Base-by-base conservation (phyloP, 169 alveolate genomes). In the Plasmodium yoelii region DNA sequence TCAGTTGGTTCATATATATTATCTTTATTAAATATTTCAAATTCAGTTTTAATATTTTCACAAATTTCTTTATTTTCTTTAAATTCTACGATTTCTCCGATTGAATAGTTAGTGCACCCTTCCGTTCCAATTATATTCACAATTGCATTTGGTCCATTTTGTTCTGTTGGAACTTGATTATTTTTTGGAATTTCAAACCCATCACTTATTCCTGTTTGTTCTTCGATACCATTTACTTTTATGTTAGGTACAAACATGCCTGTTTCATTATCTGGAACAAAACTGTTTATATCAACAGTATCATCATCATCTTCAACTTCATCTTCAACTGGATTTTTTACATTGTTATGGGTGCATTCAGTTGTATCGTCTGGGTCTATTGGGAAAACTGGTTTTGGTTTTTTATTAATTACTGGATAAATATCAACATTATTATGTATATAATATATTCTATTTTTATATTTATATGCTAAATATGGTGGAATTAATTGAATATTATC, bases 401-500 rank as follows among this genome's bases (percentile, higher is more conserved):
- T 63, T n/a, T 9, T 26, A 39, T 77, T 68, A 2, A 15, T 51
- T 34, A 39, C 18, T 15, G 63, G 67, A 4, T 70, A 19, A n/a
- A 55, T 44, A 13, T 82, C 90, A 1, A 67, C 71, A 67, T 82
- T 56, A 13, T 67, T 82, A 49, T 82, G 90, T 34, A 82, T 28
- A 51, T 67, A 68, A 46, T 67, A 82, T n/a, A 67, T 28, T 49
- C 46, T 82, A n/a, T 59, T 71, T 53, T 82, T 67, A 42, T 67
- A 82, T 24, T 67, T 82, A 49, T 82, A 82, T 5, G 53, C 68
- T 19, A 82, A 47, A 51, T 82, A 82, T 2, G 90, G 90, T n/a
- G 90, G 67, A 4, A 82, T 59, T 53, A 82, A 12, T 24, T 61
- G 28, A n/a, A 82, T 39, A 19, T 34, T 57, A 0, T 67, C 72